Conservation (phyloP, 208 protist genomes). For the Crithidia bombi region DNA sequence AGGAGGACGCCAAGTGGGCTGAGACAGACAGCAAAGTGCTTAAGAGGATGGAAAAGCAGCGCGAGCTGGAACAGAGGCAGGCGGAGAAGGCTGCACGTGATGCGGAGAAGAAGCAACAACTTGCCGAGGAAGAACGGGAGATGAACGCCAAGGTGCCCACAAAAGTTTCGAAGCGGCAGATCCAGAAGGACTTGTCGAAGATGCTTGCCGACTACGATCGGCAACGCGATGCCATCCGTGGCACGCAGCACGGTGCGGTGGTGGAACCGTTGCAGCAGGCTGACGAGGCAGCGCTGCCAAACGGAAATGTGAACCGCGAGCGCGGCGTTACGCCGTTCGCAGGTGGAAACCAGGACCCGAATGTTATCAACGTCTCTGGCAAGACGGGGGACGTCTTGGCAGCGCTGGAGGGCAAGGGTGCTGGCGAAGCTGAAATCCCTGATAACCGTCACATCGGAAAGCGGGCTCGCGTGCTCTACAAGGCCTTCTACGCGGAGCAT, state of each 20-base stretch:
- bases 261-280: slow-evolving; percentile 20
- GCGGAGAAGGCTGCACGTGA: slow-evolving; percentile 50
- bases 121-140: slow-evolving; percentile 73
- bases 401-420: slow-evolving; percentile 37
- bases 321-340: slow-evolving; percentile 24
- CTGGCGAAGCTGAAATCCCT: slow-evolving; percentile 26
- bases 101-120: slow-evolving; percentile 76
- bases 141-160: slow-evolving; percentile 59
- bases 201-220: slow-evolving; percentile 87
- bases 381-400: slow-evolving; percentile 47
- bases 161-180: slow-evolving; percentile 76
- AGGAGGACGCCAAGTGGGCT: slow-evolving; percentile 79
- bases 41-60: slow-evolving; percentile 67
- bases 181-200: slow-evolving; percentile 88
- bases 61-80: slow-evolving; percentile 69
- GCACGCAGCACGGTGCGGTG: slow-evolving; percentile 30
- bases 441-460: slow-evolving; percentile 88
- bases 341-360: slow-evolving; percentile 18
- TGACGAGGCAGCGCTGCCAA: slow-evolving; percentile 36
- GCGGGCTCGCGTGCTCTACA: slow-evolving; percentile 82
- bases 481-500: slow-evolving; percentile 80
- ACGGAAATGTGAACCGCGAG: slow-evolving; percentile 56
- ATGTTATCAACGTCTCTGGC: slow-evolving; percentile 50
- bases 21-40: slow-evolving; percentile 63
- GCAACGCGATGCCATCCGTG: slow-evolving; percentile 47